Percentiles rank a stretch among this genome's conserved stretches.
Conservation (phyloP, 192 early-diverging fungal genomes). For the Tieghemiomyces parasiticus region DNA sequence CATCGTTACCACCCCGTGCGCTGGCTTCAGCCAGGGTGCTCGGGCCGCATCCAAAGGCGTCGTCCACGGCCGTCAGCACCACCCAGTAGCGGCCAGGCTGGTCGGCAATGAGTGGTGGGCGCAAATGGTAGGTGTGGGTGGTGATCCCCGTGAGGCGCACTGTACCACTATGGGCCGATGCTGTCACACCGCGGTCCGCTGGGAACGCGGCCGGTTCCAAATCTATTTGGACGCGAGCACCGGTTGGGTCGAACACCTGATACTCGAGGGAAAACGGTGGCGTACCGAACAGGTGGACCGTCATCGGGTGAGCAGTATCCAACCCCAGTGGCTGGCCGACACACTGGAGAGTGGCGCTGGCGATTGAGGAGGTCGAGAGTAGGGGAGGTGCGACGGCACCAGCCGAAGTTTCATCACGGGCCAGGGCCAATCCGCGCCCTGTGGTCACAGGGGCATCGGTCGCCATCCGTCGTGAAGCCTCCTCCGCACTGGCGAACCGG, state of each 20-base stretch:
- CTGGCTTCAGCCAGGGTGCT: neutral
- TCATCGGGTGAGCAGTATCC: neutral
- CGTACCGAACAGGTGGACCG: neutral
- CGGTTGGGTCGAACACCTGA: neutral
- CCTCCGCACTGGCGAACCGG: neutral
- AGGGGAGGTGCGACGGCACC: neutral
- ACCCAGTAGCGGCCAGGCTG: conserved; percentile 27
- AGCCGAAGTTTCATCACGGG: neutral
- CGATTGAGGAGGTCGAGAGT: neutral
- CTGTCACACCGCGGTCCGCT: neutral
- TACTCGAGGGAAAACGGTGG: neutral
- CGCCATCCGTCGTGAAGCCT: neutral
- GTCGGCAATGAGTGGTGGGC: conserved; percentile 15
- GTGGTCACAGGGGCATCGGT: neutral
- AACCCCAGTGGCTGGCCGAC: neutral
- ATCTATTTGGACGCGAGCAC: too few relatives aligned
- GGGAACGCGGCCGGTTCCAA: too few relatives aligned
- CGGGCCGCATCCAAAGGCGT: conserved; percentile 23
- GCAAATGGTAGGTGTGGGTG: neutral
- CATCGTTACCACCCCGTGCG: neutral
- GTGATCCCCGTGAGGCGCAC: neutral
- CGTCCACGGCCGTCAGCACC: conserved; percentile 21
- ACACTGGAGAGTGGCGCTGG: neutral
- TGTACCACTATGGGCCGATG: neutral
- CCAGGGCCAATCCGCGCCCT: neutral